A percentile compares a stretch with the other conserved stretches of the same genome.
phyloP scores from a whole-genome alignment of 2,329 filamentous ascomycete genomes.

The Pochonia chlamydosporia region DNA sequence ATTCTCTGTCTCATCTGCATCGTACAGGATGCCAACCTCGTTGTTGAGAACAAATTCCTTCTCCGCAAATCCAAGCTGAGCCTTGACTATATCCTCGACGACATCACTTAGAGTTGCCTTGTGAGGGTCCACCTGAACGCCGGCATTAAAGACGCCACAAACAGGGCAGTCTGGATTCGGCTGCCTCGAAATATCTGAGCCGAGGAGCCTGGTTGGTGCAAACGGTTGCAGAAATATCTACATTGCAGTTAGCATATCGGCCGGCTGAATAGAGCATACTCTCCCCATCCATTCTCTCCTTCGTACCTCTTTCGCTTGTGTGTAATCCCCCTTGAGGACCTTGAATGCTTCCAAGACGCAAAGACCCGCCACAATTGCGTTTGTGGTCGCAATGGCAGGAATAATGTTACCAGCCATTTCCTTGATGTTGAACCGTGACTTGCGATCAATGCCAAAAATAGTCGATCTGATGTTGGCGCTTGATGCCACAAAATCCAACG shows the following conservation, averaged over 20 bases:
- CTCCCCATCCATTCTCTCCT: neutral
- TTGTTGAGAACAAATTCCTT: conserved; percentile 73
- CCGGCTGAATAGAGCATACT: neutral
- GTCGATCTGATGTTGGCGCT: conserved; percentile 84
- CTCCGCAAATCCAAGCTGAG: conserved; percentile 69
- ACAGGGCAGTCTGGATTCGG: conserved; percentile 82
- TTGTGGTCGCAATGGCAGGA: conserved; percentile 94
- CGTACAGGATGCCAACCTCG: conserved; percentile 75
- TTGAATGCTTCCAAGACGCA: conserved; percentile 93
- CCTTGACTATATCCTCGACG: conserved; percentile 66
- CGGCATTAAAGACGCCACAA: conserved; percentile 68
- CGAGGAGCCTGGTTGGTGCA: conserved; percentile 51
- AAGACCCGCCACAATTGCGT: conserved; percentile 89
- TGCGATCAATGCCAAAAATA: conserved; percentile 82
- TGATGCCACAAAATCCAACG: conserved; percentile 87
- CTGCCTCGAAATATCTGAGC: conserved; percentile 46
- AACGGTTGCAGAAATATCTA: conserved; percentile 75
- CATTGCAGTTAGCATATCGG: conserved; percentile 2
- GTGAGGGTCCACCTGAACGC: conserved; percentile 61
- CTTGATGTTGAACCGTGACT: conserved; percentile 94
- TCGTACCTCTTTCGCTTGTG: conserved; percentile 67
- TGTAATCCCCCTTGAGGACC: conserved; percentile 67
- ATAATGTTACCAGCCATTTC: conserved; percentile 99
- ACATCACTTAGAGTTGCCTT: conserved; percentile 73
- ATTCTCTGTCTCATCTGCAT: conserved; percentile 84